A percentile compares a stretch with the other conserved stretches of the same genome.
Conservation (phyloP, 441 rosid genomes). For the Raphanus hybrid region DNA sequence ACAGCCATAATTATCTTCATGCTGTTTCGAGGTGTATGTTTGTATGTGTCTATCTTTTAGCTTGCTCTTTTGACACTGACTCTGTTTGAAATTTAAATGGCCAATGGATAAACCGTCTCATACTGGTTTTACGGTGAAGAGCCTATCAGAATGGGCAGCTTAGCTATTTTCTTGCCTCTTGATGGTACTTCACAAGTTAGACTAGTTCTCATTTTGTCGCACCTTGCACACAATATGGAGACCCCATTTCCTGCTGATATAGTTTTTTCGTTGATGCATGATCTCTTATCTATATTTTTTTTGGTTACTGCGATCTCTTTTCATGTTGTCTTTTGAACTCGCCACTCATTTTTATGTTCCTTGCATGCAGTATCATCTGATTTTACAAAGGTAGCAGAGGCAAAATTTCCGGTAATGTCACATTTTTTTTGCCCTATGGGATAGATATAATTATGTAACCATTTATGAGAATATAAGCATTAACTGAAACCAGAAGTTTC, state of each 20-base stretch:
- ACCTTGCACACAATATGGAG: constrained; percentile 28
- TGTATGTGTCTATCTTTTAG: constrained; percentile 15
- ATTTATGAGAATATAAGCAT: constrained; percentile 16
- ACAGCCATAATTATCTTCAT: constrained; percentile 10
- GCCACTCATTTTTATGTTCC: constrained; percentile 30
- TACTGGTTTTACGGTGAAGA: constrained; percentile 4
- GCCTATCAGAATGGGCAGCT: constrained; percentile 6
- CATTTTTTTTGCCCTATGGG: constrained; percentile 34
- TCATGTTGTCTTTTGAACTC: constrained; percentile 7
- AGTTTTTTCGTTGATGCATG: constrained; percentile 15
- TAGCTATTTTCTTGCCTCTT: constrained; percentile 24
- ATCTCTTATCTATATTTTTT: constrained; percentile 21
- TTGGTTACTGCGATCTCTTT: constrained; percentile 9
- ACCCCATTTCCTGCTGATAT: constrained; percentile 20
- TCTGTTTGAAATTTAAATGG: background rate
- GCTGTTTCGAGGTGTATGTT: constrained; percentile 10
- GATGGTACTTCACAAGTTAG: constrained; percentile 18
- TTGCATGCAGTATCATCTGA: constrained; percentile 76
- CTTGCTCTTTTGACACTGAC: constrained; percentile 5
- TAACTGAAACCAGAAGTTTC: constrained; percentile 18
- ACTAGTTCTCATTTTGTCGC: constrained; percentile 28
- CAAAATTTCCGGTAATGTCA: constrained; percentile 72
- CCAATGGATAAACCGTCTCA: constrained; percentile 10
- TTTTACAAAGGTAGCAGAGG: constrained; percentile 73
- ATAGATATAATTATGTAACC: constrained; percentile 12